Evolutionary conservation across 306 rosid species (phyloP).

Genomic region (Hippophae tibetana): DNA sequence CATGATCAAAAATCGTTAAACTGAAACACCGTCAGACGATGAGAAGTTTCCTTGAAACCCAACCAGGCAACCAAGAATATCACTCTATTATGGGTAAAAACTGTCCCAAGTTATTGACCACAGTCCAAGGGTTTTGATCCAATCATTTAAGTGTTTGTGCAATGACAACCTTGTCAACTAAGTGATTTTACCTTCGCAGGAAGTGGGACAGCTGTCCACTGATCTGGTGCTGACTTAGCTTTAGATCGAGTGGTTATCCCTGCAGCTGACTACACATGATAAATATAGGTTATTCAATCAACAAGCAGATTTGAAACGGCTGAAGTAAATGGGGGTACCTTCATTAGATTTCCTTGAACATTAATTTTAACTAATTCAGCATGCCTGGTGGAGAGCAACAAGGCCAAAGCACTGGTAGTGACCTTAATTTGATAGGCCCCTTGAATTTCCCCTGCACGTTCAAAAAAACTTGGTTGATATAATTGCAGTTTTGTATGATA

Average conservation of each 20-base stretch:
- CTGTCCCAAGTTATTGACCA: too few relatives aligned
- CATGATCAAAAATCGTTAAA: too few relatives aligned
- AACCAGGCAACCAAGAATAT: too few relatives aligned
- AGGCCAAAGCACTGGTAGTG: conserved; percentile 79
- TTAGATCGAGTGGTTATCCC: conserved; percentile 88
- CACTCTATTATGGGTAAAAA: too few relatives aligned
- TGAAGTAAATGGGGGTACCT: conserved; percentile 10
- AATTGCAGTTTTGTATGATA: too few relatives aligned
- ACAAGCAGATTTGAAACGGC: conserved; percentile 11
- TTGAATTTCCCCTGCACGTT: conserved; percentile 70
- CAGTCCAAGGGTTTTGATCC: too few relatives aligned
- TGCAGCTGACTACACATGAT: conserved; percentile 35
- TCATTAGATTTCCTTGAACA: conserved; percentile 61
- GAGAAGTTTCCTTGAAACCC: too few relatives aligned
- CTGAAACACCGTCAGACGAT: too few relatives aligned
- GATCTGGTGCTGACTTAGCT: conserved; percentile 83
- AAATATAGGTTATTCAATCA: conserved; percentile 21
- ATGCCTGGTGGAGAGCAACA: conserved; percentile 60
- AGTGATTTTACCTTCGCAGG: conserved; percentile 53
- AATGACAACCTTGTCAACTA: too few relatives aligned
- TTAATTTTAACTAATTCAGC: conserved; percentile 45
- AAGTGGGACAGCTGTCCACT: conserved; percentile 79
- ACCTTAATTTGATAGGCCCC: conserved; percentile 94
- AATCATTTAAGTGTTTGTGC: too few relatives aligned
- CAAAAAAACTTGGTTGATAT: not conserved